Percentiles rank a stretch among this genome's conserved stretches.
Evolutionary conservation across 2,329 filamentous ascomycete species (phyloP).

Genomic region (Emericellopsis atlantica): DNA sequence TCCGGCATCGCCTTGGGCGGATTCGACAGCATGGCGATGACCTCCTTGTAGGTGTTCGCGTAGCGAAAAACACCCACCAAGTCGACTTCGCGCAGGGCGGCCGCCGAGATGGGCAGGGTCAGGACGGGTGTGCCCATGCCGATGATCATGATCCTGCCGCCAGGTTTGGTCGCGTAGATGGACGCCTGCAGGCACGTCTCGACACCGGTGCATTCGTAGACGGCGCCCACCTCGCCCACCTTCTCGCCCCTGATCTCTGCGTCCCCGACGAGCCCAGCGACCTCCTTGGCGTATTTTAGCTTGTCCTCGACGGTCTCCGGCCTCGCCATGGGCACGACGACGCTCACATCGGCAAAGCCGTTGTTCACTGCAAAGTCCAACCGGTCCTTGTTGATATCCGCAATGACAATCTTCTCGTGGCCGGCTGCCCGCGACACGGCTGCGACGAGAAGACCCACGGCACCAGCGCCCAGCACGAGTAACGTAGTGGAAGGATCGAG

Average conservation of each 20-base stretch:
- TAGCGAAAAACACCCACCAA: constrained; percentile 62
- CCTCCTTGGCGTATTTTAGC: constrained; percentile 34
- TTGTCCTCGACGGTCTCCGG: constrained; percentile 39
- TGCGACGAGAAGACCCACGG: constrained; percentile 46
- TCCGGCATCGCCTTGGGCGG: constrained; percentile 42
- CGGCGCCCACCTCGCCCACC: constrained; percentile 51
- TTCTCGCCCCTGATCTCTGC: constrained; percentile 23
- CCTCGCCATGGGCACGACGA: constrained; percentile 34
- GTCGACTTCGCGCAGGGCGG: constrained; percentile 57
- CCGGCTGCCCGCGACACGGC: constrained; percentile 39
- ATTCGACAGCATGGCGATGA: constrained; percentile 37
- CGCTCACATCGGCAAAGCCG: constrained; percentile 39
- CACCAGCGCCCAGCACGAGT: constrained; percentile 47
- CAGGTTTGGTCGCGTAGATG: constrained; percentile 56
- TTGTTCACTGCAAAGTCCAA: constrained; percentile 43
- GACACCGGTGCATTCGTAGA: constrained; percentile 71
- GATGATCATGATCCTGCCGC: constrained; percentile 57
- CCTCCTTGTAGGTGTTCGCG: constrained; percentile 55
- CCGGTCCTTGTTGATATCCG: constrained; percentile 43
- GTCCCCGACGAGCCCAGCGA: constrained; percentile 29
- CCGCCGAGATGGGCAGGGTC: constrained; percentile 55
- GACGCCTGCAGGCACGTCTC: constrained; percentile 63
- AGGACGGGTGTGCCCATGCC: constrained; percentile 63
- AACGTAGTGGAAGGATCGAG: constrained; percentile 26
- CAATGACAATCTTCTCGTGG: constrained; percentile 33